Evolutionary conservation across 2,329 filamentous ascomycete genomes (phyloP).

Genomic region (Ceratocystis colombiana): DNA sequence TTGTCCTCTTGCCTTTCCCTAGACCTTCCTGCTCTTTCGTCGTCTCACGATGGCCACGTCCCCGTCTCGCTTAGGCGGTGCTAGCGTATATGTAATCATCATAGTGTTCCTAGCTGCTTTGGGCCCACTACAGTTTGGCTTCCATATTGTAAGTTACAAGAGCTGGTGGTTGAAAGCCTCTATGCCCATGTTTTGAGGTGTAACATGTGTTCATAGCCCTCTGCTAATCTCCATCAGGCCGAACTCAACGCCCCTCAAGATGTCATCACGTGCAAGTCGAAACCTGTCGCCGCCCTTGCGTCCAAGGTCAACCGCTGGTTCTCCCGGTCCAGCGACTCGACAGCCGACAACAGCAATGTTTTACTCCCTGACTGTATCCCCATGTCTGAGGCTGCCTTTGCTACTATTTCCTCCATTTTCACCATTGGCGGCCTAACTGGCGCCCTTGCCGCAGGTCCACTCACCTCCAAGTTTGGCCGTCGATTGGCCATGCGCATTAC

Average conservation of each 20-base stretch:
- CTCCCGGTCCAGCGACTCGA: constrained; percentile 28
- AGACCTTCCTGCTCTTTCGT: neutral
- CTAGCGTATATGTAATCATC: constrained; percentile 58
- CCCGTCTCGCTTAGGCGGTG: constrained; percentile 14
- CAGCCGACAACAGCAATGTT: constrained; percentile 26
- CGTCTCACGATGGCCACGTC: neutral
- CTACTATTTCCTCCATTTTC: constrained; percentile 79
- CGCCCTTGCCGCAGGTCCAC: constrained; percentile 66
- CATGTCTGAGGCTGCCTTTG: constrained; percentile 74
- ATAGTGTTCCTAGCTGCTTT: constrained; percentile 67
- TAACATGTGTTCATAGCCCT: no score
- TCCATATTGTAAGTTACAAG: constrained; percentile 59
- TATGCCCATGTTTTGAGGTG: no score
- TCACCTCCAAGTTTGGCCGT: constrained; percentile 69
- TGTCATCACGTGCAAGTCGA: constrained; percentile 74
- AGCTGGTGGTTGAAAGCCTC: no score
- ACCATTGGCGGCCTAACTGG: constrained; percentile 80
- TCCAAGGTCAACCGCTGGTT: constrained; percentile 30
- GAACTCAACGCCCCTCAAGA: constrained; percentile 93
- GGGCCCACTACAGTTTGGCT: constrained; percentile 88
- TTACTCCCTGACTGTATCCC: constrained; percentile 66
- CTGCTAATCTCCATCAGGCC: constrained; percentile 44
- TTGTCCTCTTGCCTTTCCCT: neutral
- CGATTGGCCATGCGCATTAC: constrained; percentile 67
- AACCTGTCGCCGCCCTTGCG: constrained; percentile 33